phyloP scores from a whole-genome alignment of 805 yeast genomes.

The Kuraishia capsulata region DNA sequence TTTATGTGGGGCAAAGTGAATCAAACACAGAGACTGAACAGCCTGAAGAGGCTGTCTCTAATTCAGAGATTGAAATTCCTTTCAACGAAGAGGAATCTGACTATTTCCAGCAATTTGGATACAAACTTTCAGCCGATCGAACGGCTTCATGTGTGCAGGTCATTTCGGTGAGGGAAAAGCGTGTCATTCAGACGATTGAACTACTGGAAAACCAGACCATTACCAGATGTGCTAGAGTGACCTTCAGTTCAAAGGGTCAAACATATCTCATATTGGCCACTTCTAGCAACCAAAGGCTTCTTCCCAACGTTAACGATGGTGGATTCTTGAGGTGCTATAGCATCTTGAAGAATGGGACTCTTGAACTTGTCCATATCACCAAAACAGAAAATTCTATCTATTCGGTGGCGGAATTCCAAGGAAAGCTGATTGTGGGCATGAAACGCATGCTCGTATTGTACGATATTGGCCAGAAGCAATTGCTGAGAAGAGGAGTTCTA shows the following conservation, averaged over 20 bases:
- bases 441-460: conserved; percentile 46
- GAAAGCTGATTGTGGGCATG: conserved; percentile 51
- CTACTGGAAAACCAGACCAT: conserved; percentile 33
- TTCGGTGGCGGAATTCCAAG: conserved; percentile 47
- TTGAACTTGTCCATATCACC: conserved; percentile 55
- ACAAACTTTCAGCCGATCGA: conserved; percentile 11
- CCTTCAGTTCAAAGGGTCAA: conserved; percentile 17
- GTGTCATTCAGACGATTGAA: conserved; percentile 33
- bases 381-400: conserved; percentile 35
- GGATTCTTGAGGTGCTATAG: conserved; percentile 28
- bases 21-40: conserved; percentile 11
- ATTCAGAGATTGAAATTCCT: conserved; percentile 12
- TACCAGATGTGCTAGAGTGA: conserved; percentile 25
- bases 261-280: conserved; percentile 39
- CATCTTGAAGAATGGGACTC: conserved; percentile 22
- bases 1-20: conserved; percentile 40
- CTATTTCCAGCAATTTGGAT: conserved; percentile 37
- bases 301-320: conserved; percentile 17
- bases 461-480: conserved; percentile 72
- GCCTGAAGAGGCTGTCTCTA: neutral
- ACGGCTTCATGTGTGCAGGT: conserved; percentile 53
- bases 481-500: conserved; percentile 51
- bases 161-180: conserved; percentile 23
- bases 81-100: conserved; percentile 21
- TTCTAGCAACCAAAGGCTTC: conserved; percentile 16